A percentile compares a stretch with the other conserved stretches of the same genome.
Conservation (phyloP, 306 rosid genomes). For the Quercus wislizeni region DNA sequence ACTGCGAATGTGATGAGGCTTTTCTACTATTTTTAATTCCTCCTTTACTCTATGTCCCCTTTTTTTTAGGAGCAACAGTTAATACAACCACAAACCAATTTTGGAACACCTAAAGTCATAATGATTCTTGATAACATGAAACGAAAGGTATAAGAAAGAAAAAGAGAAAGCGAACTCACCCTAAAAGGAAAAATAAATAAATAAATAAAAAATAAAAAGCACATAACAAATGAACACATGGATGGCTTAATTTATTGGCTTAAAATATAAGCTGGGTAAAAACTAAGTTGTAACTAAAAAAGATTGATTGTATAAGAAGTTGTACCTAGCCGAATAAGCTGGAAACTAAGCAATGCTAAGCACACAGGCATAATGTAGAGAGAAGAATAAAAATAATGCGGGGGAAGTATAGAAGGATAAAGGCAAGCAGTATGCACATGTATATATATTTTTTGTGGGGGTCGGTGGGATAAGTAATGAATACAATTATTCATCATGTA, state of each 20-base stretch:
- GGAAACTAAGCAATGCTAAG: too few relatives aligned
- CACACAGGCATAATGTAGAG: neutral
- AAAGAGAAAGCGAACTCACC: neutral
- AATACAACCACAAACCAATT: conserved; percentile 25
- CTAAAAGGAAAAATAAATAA: neutral
- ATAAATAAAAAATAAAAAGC: neutral
- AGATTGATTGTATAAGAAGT: too few relatives aligned
- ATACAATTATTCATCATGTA: too few relatives aligned
- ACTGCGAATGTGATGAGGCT: too few relatives aligned
- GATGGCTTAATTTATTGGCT: too few relatives aligned
- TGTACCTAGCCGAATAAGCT: too few relatives aligned
- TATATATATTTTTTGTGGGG: too few relatives aligned
- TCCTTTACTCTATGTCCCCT: too few relatives aligned
- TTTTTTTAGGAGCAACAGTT: conserved; percentile 24
- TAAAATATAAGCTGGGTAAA: too few relatives aligned
- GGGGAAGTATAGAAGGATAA: neutral
- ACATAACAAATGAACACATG: neutral
- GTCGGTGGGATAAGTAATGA: too few relatives aligned
- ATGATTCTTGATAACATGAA: neutral
- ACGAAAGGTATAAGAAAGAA: neutral
- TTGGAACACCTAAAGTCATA: conserved; percentile 2
- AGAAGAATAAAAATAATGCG: neutral
- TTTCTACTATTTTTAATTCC: too few relatives aligned
- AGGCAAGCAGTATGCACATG: neutral
- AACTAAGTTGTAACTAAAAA: too few relatives aligned